These are phyloP conservation scores for Coniochaeta sp. DNA, from an alignment of 2,329 filamentous ascomycete genomes.

Conservation along the genomic window DNA sequence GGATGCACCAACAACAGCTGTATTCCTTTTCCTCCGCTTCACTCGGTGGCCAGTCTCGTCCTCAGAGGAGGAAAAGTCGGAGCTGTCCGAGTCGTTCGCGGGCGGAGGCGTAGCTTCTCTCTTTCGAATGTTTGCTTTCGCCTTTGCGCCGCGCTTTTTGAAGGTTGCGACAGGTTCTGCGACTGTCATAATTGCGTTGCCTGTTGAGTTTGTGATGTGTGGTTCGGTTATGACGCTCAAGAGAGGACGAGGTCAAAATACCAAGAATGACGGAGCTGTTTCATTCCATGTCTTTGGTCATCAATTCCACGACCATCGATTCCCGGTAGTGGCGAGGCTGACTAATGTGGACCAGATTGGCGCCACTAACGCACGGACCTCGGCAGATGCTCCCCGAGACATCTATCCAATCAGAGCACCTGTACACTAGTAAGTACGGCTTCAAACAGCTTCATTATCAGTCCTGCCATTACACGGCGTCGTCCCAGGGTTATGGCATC, in stretches of 20 bases:
- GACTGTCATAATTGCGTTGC: not conserved
- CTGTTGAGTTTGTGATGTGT: not conserved
- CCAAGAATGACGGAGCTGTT: too few species aligned
- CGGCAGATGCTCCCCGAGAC: too few species aligned
- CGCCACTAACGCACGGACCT: too few species aligned
- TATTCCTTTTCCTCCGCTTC: conserved; percentile 68
- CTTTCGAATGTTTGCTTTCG: conserved; percentile 72
- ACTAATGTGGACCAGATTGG: not conserved
- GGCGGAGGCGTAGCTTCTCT: conserved; percentile 71
- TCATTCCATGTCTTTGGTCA: not conserved
- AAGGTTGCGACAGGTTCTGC: conserved; percentile 57
- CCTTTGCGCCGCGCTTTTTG: conserved; percentile 77
- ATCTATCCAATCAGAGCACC: too few species aligned
- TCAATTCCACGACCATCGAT: not conserved
- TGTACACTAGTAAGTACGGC: too few species aligned
- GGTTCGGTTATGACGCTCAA: not conserved
- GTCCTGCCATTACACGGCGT: too few species aligned
- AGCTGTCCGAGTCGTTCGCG: conserved; percentile 43
- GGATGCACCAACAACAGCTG: conserved; percentile 50
- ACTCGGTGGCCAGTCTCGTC: conserved; percentile 69
- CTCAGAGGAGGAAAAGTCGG: conserved; percentile 65
- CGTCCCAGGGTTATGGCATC: too few species aligned
- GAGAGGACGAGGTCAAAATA: not conserved
- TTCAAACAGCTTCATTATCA: too few species aligned
- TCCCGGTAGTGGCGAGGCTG: not conserved